Conservation (phyloP, 2,329 filamentous ascomycete species). For the Tolypocladium inflatum region DNA sequence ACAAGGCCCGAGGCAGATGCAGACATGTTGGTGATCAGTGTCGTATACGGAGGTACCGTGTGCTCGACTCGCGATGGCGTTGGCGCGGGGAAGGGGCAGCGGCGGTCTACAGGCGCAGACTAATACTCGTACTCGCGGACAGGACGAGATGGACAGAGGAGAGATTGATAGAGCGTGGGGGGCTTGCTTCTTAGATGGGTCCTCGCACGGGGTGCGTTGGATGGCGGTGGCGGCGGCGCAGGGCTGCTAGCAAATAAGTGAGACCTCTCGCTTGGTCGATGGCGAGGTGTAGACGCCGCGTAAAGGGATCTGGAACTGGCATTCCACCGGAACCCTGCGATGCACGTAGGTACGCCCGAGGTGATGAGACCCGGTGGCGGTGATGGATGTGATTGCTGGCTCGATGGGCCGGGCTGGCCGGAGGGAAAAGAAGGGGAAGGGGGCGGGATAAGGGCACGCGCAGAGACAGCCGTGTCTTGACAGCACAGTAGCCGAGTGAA, state of each 20-base stretch:
- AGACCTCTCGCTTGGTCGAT: not conserved
- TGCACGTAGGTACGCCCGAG: not conserved
- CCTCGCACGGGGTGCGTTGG: not conserved
- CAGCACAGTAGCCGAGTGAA: not conserved
- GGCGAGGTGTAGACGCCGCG: not conserved
- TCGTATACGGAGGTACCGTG: not conserved
- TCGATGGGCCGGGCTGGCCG: not conserved
- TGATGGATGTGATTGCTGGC: not conserved
- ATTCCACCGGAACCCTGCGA: not conserved
- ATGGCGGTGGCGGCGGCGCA: not conserved
- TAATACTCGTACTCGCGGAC: not conserved
- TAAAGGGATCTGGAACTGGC: not conserved
- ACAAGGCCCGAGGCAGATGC: slow-evolving; percentile 7
- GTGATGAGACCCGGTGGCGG: not conserved
- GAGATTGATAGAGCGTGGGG: not conserved
- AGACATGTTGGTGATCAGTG: slow-evolving; percentile 5
- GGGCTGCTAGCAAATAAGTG: not conserved
- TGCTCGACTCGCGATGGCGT: not conserved
- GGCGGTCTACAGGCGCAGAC: not conserved
- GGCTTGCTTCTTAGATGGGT: not conserved
- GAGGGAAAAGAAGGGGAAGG: not conserved
- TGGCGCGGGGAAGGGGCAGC: not conserved
- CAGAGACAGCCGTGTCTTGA: slow-evolving; percentile 1
- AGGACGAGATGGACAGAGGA: not conserved
- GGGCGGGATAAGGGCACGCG: not conserved